phyloP scores from a whole-genome alignment of 106 monocot species.

The Xerophyta viscosa region DNA sequence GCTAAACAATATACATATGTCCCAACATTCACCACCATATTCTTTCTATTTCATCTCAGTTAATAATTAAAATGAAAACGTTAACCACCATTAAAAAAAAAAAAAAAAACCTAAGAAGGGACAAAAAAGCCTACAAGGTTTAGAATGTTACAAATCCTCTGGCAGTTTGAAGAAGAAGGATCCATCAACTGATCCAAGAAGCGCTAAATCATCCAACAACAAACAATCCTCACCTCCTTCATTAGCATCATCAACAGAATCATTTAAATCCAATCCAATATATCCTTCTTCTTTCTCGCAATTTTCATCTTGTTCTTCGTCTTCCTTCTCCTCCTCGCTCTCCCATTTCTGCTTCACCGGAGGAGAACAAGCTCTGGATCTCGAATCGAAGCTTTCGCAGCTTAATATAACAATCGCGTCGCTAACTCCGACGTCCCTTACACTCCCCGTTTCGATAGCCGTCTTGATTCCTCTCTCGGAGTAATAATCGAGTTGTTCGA shows the following conservation, averaged over 20 bases:
- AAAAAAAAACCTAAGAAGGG: not conserved
- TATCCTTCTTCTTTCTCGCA: constrained; percentile 15
- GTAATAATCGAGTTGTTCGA: constrained; percentile 54
- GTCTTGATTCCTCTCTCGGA: constrained; percentile 33
- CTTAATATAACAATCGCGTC: constrained; percentile 80
- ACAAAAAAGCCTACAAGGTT: not conserved
- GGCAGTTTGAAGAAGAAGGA: constrained; percentile 53
- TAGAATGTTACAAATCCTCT: constrained; percentile 23
- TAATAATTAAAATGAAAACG: no score
- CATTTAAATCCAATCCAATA: constrained; percentile 72
- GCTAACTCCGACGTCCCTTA: constrained; percentile 20
- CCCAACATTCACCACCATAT: no score
- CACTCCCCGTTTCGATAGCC: constrained; percentile 58
- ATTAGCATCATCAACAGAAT: constrained; percentile 28
- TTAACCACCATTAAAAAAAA: not conserved
- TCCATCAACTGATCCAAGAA: constrained; percentile 52
- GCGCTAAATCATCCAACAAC: constrained; percentile 25
- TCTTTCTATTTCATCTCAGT: no score
- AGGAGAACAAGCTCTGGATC: constrained; percentile 69
- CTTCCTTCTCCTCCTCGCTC: constrained; percentile 17
- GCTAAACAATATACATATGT: no score
- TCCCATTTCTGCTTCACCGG: constrained; percentile 36
- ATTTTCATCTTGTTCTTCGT: constrained; percentile 5
- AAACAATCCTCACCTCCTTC: no score
- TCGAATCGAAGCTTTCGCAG: constrained; percentile 77